Base-by-base conservation (phyloP, 352 stramenopile genomes). In the Globisporangium megalacanthum region DNA sequence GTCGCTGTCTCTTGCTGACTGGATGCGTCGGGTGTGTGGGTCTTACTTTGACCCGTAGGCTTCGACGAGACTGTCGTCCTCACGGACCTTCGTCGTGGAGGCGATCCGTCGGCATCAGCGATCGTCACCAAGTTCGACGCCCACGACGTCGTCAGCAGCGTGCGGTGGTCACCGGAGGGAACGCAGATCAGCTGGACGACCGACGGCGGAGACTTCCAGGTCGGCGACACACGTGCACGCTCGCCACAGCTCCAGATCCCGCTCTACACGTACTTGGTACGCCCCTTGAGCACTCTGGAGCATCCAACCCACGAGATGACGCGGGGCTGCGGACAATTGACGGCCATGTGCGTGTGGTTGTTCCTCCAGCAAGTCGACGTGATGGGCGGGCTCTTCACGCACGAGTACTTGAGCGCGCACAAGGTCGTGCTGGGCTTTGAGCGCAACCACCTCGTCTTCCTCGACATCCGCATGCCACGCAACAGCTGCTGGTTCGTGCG, bases 51-150 rank as follows among this genome's bases (percentile, higher is more conserved):
- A 29, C 25, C 1, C 25, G 25, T 58, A 77, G 83, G 81, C 25
- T 94, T 94, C 60, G 83, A 94, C 53, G 72, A 87, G 59, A 91
- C 79, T 4, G 73, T 94, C 19, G 78, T 88, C n/a, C 33, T 94
- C 52, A 84, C 68, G 6, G 77, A 89, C 42, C 66, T 94, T 22
- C 67, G 75, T 11, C 57, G 72, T 37, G 58, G 68, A 15, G 69
- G 68, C 22, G 72, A 88, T 20, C 66, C 68, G 9, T 66, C 52
- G 19, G 52, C 61, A 15, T 64, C 75, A 5, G 60, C 60, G 1
- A 61, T 89, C 17, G 56, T 85, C 1, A 58, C 58, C 29, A 92
- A 91, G 36, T 89, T 82, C 44, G 69, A 92, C 35, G 81, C 82
- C 0, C 64, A 69, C n/a, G 79, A 94, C 46, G 84, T 94, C 8